Evolutionary conservation across 495 filamentous ascomycete species (phyloP).

Genomic region (Pyronema domesticum): DNA sequence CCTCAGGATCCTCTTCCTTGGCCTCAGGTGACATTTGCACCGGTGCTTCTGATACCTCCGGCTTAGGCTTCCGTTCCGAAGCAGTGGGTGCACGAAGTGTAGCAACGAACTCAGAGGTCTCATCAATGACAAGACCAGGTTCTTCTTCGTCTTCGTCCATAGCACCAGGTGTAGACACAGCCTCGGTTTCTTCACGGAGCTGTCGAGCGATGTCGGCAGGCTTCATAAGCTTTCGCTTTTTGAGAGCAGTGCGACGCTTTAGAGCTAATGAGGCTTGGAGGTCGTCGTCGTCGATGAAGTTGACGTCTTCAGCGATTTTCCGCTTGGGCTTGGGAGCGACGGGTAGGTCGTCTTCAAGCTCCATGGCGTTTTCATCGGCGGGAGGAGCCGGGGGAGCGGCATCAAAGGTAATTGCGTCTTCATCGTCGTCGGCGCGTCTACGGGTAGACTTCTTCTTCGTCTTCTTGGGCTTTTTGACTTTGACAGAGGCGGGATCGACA

Average conservation of each 20-base stretch:
- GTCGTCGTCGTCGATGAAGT: conserved; percentile 81
- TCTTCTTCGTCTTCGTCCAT: conserved; percentile 32
- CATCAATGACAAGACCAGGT: conserved; percentile 72
- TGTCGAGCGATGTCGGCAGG: conserved; percentile 76
- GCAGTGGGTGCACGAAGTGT: conserved; percentile 52
- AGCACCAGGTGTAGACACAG: conserved; percentile 20
- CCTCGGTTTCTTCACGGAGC: conserved; percentile 54
- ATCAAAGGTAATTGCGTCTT: conserved; percentile 41
- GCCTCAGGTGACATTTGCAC: conserved; percentile 19
- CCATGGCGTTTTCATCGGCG: conserved; percentile 41
- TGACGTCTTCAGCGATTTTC: conserved; percentile 43
- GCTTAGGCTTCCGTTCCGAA: conserved; percentile 40
- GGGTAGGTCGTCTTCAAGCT: conserved; percentile 43
- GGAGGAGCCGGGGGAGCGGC: conserved; percentile 15
- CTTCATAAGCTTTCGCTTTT: conserved; percentile 67
- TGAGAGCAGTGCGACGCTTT: conserved; percentile 64
- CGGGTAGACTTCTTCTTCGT: conserved; percentile 67
- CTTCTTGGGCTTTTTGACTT: conserved; percentile 85
- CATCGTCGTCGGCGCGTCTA: conserved; percentile 50
- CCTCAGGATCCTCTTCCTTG: conserved; percentile 27
- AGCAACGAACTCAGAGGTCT: conserved; percentile 86
- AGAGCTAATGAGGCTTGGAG: conserved; percentile 67
- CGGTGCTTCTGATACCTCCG: conserved; percentile 26
- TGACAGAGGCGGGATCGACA: conserved; percentile 65
- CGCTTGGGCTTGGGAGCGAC: conserved; percentile 36